phyloP scores from a whole-genome alignment of 495 filamentous ascomycete genomes.

The Penicillium coprophilum region DNA sequence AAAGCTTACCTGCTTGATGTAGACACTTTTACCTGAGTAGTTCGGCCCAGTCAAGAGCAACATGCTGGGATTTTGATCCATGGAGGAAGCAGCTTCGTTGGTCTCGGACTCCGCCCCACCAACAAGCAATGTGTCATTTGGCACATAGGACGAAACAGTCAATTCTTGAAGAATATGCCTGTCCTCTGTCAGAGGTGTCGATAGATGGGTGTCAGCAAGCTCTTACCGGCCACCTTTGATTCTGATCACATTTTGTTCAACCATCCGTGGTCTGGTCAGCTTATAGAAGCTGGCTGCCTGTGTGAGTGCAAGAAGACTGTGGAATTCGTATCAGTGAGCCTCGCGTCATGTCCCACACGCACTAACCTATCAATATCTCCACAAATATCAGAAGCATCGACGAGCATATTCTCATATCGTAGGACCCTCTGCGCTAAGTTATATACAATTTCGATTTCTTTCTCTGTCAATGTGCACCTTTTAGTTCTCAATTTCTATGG shows the following conservation, averaged over 20 bases:
- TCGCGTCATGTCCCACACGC: background rate
- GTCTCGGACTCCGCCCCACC: constrained; percentile 50
- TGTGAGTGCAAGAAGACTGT: constrained; percentile 76
- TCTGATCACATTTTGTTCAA: constrained; percentile 65
- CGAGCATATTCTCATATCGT: constrained; percentile 65
- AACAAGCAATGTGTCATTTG: constrained; percentile 71
- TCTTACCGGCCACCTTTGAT: constrained; percentile 76
- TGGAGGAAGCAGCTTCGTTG: background rate
- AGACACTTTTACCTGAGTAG: constrained; percentile 94
- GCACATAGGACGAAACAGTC: constrained; percentile 79
- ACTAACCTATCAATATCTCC: constrained; percentile 78
- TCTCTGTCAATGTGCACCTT: constrained; percentile 52
- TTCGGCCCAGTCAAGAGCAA: constrained; percentile 90
- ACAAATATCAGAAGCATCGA: constrained; percentile 68
- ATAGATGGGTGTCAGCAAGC: background rate
- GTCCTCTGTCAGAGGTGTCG: constrained; percentile 17
- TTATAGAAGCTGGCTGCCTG: constrained; percentile 75
- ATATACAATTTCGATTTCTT: constrained; percentile 88
- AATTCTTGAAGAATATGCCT: constrained; percentile 89
- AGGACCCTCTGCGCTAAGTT: constrained; percentile 71
- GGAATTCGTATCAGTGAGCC: constrained; percentile 6
- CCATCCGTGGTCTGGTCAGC: constrained; percentile 68
- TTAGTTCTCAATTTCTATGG: background rate
- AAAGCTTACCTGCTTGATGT: constrained; percentile 73
- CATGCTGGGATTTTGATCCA: constrained; percentile 59